Conservation (phyloP, 306 rosid species). For the Malus sylvestris region DNA sequence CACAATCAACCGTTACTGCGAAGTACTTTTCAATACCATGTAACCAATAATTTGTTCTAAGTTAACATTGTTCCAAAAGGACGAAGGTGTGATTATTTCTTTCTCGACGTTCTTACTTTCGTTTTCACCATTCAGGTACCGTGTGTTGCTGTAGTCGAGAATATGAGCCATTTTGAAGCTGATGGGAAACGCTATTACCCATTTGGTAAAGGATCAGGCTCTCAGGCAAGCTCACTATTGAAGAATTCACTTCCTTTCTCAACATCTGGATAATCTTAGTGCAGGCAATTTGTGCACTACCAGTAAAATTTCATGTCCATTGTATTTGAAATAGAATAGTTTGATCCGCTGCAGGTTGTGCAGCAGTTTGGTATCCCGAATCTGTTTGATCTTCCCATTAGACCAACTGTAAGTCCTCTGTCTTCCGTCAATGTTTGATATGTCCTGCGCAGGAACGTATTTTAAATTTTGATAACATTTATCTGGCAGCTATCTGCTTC, state of each 20-base stretch:
- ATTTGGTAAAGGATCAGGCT: conserved; percentile 93
- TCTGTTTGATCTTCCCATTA: conserved; percentile 88
- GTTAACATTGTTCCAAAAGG: neutral
- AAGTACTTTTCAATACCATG: neutral
- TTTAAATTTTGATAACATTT: conserved; percentile 7
- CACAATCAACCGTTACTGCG: conserved; percentile 6
- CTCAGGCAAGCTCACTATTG: conserved; percentile 52
- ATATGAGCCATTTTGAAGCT: conserved; percentile 97
- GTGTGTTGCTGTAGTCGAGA: conserved; percentile 95
- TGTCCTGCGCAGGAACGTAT: neutral
- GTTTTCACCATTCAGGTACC: conserved; percentile 61
- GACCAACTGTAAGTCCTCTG: conserved; percentile 68
- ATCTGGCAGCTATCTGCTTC: conserved; percentile 78
- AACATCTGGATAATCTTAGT: neutral
- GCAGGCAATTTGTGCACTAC: neutral
- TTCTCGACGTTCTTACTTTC: conserved; percentile 1
- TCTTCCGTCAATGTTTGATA: neutral
- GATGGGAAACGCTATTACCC: conserved; percentile 94
- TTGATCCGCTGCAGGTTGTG: conserved; percentile 60
- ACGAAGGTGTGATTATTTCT: neutral
- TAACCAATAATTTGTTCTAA: neutral
- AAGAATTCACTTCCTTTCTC: conserved; percentile 4
- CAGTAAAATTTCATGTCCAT: conserved; percentile 1
- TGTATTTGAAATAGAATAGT: conserved; percentile 13
- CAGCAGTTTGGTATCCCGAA: conserved; percentile 98